Evolutionary conservation across 2,329 filamentous ascomycete species (phyloP), one percentile per base, ranked within the genome.

Genomic region (Colletotrichum sp.): DNA sequence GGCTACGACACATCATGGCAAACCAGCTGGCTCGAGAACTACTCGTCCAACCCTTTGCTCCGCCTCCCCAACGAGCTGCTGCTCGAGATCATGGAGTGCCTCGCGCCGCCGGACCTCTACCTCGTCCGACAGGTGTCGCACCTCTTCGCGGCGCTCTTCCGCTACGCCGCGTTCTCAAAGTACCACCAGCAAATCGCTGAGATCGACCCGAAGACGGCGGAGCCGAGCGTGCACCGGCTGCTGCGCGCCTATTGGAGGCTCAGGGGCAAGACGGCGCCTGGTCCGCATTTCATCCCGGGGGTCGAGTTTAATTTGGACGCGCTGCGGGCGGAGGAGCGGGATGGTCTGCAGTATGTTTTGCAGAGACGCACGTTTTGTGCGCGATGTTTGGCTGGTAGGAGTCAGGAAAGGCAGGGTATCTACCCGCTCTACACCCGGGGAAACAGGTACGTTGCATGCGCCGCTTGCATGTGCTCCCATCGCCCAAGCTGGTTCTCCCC

Each of bases 161-260:
- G 39, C 18, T 6, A 44, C 2, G 8, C 10, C 10, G 18, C 44
- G n/a, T 48, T 48, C 1, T n/a, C 44, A 48, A 2, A 48, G 44
- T 48, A 48, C 18, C 44, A 44, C 39, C 39, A n/a, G 9, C 0
- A 13, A 4, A 48, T 9, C 9, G 6, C 39, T 0, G 36, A 0
- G 5, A 44, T 44, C 4, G 16, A 44, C 18, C 16, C 39, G 18
- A 1, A 0, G 18, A 44, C 39, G 39, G 16, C 39, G 18, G 44
- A 22, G 44, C 44, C 44, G 44, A 48, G 5, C 3, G 44, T 22
- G 18, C 18, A 22, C 9, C 44, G 44, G 44, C 44, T 48, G 9
- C 44, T n/a, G 0, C 44, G 44, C 10, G 44, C 44, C 18, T n/a
- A 44, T n/a, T 18, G 39, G 1, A 44, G 6, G 39, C 5, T 44